These are phyloP conservation scores for Pleurostoma richardsiae DNA, from an alignment of 2,329 filamentous ascomycete species.

Conservation along the genomic window DNA sequence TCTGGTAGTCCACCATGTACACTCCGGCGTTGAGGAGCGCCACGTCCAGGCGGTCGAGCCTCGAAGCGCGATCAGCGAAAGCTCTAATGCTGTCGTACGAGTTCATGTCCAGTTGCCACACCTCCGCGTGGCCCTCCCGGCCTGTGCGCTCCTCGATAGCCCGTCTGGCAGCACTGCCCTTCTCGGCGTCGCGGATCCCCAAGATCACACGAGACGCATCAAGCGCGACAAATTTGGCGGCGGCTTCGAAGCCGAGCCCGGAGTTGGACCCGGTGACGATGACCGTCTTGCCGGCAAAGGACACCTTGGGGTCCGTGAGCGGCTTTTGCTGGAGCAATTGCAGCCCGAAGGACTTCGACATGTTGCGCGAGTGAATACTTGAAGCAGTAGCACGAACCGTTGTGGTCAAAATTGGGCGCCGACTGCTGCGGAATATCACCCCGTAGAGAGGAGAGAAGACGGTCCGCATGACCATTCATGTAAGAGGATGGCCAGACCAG, in stretches of 20 bases:
- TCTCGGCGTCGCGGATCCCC: background rate
- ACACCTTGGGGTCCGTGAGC: background rate
- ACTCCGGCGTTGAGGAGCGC: constrained; percentile 24
- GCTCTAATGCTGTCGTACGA: constrained; percentile 30
- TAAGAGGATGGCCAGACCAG: too few species aligned
- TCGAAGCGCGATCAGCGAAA: constrained; percentile 23
- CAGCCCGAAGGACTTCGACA: background rate
- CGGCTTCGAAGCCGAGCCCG: constrained; percentile 4
- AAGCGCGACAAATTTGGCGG: constrained; percentile 2
- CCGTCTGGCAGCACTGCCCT: constrained; percentile 1
- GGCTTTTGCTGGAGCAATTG: background rate
- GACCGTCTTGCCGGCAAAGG: constrained; percentile 1
- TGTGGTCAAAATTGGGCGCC: too few species aligned
- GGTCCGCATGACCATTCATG: too few species aligned
- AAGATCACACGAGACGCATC: constrained; percentile 2
- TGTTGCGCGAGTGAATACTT: background rate
- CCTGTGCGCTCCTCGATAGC: constrained; percentile 1
- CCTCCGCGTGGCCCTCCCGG: constrained; percentile 9
- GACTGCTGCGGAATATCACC: too few species aligned
- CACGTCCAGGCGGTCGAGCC: background rate
- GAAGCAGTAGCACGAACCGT: too few species aligned
- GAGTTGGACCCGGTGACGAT: constrained; percentile 5
- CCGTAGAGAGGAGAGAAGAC: too few species aligned
- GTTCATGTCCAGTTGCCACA: constrained; percentile 35
- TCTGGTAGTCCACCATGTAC: constrained; percentile 32